A percentile compares a stretch with the other conserved stretches of the same genome.
phyloP scores from a whole-genome alignment of 129 eudicot genomes.

The Rutidosis leptorrhynchoides region DNA sequence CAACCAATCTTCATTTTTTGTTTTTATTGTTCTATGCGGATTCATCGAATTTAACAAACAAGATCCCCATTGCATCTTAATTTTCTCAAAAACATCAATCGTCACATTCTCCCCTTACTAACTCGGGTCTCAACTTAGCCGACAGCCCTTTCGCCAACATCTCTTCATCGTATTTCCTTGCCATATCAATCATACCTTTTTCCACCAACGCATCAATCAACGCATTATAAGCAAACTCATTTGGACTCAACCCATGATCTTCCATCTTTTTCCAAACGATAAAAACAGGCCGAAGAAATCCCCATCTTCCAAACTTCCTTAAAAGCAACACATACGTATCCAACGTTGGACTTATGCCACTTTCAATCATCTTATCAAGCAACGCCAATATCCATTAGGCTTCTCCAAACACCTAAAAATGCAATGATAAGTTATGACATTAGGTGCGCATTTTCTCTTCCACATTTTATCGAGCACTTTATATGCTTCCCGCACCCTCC shows the following conservation, averaged over 20 bases:
- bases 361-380: slow-evolving; percentile 79
- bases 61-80: no score
- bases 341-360: slow-evolving; percentile 62
- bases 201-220: slow-evolving; percentile 87
- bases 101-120: slow-evolving; percentile 37
- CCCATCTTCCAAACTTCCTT: slow-evolving; percentile 97
- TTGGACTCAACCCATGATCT: slow-evolving; percentile 76
- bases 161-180: slow-evolving; percentile 84
- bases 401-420: slow-evolving; percentile 63
- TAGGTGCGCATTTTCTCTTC: slow-evolving; percentile 64
- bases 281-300: slow-evolving; percentile 81
- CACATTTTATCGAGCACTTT: slow-evolving; percentile 64
- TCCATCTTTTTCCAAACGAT: slow-evolving; percentile 79
- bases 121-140: slow-evolving; percentile 72
- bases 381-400: slow-evolving; percentile 71
- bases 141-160: slow-evolving; percentile 87
- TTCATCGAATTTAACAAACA: no score
- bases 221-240: slow-evolving; percentile 79
- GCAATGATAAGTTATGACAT: slow-evolving; percentile 74
- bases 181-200: slow-evolving; percentile 89
- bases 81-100: slow-evolving; percentile 20
- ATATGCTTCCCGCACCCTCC: slow-evolving; percentile 68
- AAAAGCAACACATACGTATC: slow-evolving; percentile 90
- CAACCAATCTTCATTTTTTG: no score
- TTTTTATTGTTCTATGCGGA: no score